A percentile compares a stretch with the other conserved stretches of the same genome.
phyloP scores from a whole-genome alignment of 2,329 filamentous ascomycete species.

The Pseudopyrenochaeta lycopersici region DNA sequence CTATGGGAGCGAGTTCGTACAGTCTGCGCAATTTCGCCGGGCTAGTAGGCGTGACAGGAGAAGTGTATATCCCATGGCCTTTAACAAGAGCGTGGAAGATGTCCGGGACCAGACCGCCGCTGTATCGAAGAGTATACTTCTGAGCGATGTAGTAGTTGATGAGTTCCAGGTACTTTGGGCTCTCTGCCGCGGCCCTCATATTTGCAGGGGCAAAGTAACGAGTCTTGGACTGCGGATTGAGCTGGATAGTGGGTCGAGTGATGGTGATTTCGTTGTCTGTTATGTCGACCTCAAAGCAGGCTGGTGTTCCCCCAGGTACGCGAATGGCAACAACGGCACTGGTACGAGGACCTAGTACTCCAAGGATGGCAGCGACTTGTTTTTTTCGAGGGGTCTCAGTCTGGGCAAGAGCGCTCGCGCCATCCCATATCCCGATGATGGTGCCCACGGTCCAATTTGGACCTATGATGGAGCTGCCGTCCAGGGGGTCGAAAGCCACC shows the following conservation, averaged over 20 bases:
- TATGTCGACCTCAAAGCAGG: slow-evolving; percentile 65
- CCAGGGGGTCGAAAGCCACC: slow-evolving; percentile 70
- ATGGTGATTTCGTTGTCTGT: slow-evolving; percentile 42
- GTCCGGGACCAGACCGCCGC: slow-evolving; percentile 69
- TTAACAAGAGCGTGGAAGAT: slow-evolving; percentile 68
- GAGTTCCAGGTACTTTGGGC: slow-evolving; percentile 59
- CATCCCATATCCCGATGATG: slow-evolving; percentile 66
- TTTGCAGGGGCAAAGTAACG: slow-evolving; percentile 72
- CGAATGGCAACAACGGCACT: slow-evolving; percentile 64
- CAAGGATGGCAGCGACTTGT: slow-evolving; percentile 46
- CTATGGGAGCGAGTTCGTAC: slow-evolving; percentile 69
- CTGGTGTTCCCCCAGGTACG: slow-evolving; percentile 48
- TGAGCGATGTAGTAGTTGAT: slow-evolving; percentile 61
- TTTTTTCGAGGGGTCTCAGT: slow-evolving; percentile 22
- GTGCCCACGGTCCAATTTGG: slow-evolving; percentile 57
- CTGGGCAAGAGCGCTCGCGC: slow-evolving; percentile 26
- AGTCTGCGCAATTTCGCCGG: slow-evolving; percentile 67
- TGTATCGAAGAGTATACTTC: slow-evolving; percentile 68
- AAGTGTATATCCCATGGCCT: slow-evolving; percentile 69
- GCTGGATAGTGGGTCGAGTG: slow-evolving; percentile 39
- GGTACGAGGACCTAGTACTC: slow-evolving; percentile 45
- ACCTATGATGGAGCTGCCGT: slow-evolving; percentile 67
- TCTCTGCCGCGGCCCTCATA: slow-evolving; percentile 64
- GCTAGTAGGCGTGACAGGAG: slow-evolving; percentile 62
- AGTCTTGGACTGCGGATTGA: slow-evolving; percentile 51